Conservation (phyloP, 257 asterid species). For the Solanum bulbocastanum region DNA sequence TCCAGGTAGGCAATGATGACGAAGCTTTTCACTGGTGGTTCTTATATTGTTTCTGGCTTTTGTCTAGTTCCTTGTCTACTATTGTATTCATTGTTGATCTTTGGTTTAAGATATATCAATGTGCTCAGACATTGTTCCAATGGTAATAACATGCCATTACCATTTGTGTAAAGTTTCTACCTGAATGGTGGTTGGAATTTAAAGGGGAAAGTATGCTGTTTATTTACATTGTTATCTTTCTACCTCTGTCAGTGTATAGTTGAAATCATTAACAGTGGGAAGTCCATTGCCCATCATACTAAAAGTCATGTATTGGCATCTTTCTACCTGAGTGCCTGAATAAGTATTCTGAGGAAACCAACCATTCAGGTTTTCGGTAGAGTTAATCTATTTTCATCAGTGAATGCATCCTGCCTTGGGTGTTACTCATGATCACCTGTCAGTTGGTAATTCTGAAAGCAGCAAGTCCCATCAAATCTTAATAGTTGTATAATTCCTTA, state of each 20-base stretch:
- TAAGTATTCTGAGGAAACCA: neutral
- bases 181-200: neutral
- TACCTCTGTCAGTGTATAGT: neutral
- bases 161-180: neutral
- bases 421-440: neutral
- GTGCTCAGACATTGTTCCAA: neutral
- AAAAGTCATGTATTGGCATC: neutral
- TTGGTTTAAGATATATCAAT: neutral
- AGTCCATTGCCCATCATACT: neutral
- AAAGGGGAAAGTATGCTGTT: neutral
- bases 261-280: neutral
- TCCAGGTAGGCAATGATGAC: slow-evolving; percentile 66
- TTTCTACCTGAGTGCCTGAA: neutral
- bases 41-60: neutral
- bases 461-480: neutral
- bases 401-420: neutral
- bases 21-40: neutral
- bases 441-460: neutral
- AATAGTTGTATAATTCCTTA: neutral
- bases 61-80: neutral
- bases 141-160: neutral
- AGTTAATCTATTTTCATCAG: neutral
- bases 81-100: neutral
- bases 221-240: neutral
- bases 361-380: neutral